These are phyloP conservation scores for Ulota crispa DNA, from an alignment of 225 moss, liverwort and hornwort species.

Conservation along the genomic window DNA sequence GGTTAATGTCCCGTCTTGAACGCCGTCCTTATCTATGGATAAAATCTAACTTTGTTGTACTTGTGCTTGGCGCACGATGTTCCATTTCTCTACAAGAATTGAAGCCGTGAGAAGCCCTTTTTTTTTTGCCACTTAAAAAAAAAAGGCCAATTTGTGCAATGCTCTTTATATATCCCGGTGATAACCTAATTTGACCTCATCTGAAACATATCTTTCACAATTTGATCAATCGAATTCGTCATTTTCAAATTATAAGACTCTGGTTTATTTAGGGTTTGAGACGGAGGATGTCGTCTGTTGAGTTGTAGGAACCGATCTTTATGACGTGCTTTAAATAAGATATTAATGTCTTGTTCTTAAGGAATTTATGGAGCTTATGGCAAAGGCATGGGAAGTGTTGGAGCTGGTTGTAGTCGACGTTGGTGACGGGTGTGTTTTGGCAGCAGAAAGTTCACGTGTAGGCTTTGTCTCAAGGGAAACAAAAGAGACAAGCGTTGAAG, in stretches of 20 bases:
- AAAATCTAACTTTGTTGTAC: background rate
- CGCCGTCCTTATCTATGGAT: background rate
- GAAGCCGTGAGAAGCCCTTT: background rate
- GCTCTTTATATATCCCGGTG: background rate
- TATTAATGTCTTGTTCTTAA: background rate
- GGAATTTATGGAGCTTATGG: background rate
- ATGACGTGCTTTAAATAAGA: background rate
- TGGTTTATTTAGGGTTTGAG: background rate
- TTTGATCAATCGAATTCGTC: background rate
- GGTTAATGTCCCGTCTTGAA: background rate
- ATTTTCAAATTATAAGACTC: background rate
- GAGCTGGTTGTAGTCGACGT: background rate
- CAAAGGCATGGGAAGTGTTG: background rate
- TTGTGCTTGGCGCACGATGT: background rate
- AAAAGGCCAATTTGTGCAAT: background rate
- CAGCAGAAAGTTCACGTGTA: slow-evolving; percentile 44
- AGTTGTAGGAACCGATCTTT: background rate
- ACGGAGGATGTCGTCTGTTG: background rate
- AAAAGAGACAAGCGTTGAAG: slow-evolving; percentile 90
- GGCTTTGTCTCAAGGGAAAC: slow-evolving; percentile 78
- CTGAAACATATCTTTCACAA: background rate
- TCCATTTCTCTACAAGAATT: background rate
- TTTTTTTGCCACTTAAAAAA: no score
- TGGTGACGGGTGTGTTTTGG: background rate
- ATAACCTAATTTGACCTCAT: background rate